Conservation (phyloP, 306 rosid genomes). For the Cucumis melo region DNA sequence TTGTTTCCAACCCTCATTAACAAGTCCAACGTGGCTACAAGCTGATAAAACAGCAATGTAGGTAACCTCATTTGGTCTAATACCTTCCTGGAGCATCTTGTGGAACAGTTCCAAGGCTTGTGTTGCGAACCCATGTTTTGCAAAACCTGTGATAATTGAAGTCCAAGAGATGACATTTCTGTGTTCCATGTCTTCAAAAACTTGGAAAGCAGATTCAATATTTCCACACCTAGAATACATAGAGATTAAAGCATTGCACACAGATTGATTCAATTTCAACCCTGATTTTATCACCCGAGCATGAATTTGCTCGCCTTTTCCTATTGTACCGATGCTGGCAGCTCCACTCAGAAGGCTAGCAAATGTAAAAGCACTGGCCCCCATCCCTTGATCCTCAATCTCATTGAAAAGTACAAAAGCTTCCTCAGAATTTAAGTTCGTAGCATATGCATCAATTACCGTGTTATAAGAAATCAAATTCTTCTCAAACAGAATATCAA, state of each 20-base stretch:
- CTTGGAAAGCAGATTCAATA: slow-evolving; percentile 40
- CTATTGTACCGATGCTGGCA: slow-evolving; percentile 34
- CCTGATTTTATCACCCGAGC: slow-evolving; percentile 33
- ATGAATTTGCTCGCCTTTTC: slow-evolving; percentile 56
- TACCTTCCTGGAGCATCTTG: slow-evolving; percentile 38
- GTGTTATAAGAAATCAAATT: slow-evolving; percentile 24
- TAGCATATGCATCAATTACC: slow-evolving; percentile 20
- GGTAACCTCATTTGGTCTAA: slow-evolving; percentile 48
- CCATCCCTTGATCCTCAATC: slow-evolving; percentile 21
- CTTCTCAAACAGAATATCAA: slow-evolving; percentile 37
- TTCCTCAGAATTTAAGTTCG: slow-evolving; percentile 18
- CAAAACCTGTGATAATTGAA: slow-evolving; percentile 40
- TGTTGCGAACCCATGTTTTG: slow-evolving; percentile 48
- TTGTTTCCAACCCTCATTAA: slow-evolving; percentile 45
- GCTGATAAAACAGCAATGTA: slow-evolving; percentile 58
- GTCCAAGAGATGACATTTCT: slow-evolving; percentile 56
- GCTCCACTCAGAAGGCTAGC: slow-evolving; percentile 60
- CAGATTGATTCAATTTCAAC: slow-evolving; percentile 14
- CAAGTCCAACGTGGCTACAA: slow-evolving; percentile 51
- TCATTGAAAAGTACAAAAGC: slow-evolving; percentile 19
- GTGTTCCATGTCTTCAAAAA: slow-evolving; percentile 28
- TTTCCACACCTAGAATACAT: slow-evolving; percentile 62
- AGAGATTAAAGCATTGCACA: slow-evolving; percentile 45
- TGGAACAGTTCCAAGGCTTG: slow-evolving; percentile 42
- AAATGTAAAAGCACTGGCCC: slow-evolving; percentile 34